Evolutionary conservation across 1,284 basidiomycete genomes (phyloP), one percentile per base, ranked within the genome.

Genomic region (Trametes sp.): DNA sequence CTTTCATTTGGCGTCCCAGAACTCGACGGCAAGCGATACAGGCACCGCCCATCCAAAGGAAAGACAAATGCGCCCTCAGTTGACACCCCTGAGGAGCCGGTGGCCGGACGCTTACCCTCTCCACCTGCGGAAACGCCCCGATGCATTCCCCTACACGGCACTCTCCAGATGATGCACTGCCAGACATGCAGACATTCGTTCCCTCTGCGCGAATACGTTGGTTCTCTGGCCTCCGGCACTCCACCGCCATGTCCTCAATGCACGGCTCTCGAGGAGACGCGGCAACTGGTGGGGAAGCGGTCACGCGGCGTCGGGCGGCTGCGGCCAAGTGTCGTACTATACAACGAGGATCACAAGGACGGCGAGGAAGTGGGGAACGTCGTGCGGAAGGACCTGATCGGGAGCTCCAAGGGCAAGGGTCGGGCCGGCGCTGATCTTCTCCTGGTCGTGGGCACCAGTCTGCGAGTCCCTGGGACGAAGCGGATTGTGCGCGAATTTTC

Each of bases 391-490:
- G 94, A 96, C 72, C 77, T 96, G 55, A 82, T 92, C 61, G 90
- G 90, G 7, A 80, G 82, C 23, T 83, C 82, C 7, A 87, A 87
- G 69, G 86, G 87, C 16, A 88, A 86, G 64, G 86, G 87, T 3
- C 79, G 85, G 63, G 83, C 83, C 61, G 88, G 87, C 5, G 92
- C 94, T 4, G 96, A 98, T 77, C 77, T 96, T 51, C 80, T 98
- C 49, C 79, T 98, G 53, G 96, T 98, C 10, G 95, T 94, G 16
- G 96, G 96, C 36, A 98, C 96, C 51, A 94, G 90, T 72, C 79
- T 98, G 59, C 87, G 90, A 67, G 93, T 98, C 10, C 95, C 94
- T 2, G 96, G 96, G 11, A 96, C 96, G 53, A 98, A 97, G 77
- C 83, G 93, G 66, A 93, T 98, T 73, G 94, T 97, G 31, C 87